phyloP scores from a whole-genome alignment of 768 basidiomycete genomes.

The Trametes punicea region DNA sequence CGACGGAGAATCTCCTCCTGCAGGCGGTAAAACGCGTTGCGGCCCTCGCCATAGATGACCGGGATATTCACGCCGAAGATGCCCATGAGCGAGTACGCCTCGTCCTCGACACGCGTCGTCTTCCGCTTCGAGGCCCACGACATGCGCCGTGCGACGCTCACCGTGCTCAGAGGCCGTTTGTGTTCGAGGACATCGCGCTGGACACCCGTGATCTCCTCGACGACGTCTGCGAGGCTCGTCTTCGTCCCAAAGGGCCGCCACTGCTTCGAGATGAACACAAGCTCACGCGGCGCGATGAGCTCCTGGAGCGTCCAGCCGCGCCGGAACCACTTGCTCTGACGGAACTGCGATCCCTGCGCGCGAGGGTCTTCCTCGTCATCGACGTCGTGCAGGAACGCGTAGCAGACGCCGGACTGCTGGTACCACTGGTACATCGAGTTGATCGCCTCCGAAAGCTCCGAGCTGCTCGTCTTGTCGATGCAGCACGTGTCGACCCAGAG shows the following conservation, averaged over 20 bases:
- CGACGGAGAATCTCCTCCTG: slow-evolving; percentile 5
- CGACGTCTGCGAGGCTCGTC: slow-evolving; percentile 6
- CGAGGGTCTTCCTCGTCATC: slow-evolving; percentile 2
- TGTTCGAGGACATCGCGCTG: neutral
- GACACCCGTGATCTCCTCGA: slow-evolving; percentile 4
- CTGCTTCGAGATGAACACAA: neutral
- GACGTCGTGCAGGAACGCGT: slow-evolving; percentile 9
- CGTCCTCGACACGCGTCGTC: slow-evolving; percentile 13
- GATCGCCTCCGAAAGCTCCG: slow-evolving; percentile 16
- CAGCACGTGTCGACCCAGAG: slow-evolving; percentile 15
- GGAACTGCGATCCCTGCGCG: slow-evolving; percentile 1
- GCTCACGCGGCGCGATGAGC: slow-evolving; percentile 4
- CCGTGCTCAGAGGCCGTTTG: neutral
- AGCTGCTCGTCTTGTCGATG: slow-evolving; percentile 19
- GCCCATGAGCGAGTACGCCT: slow-evolving; percentile 12
- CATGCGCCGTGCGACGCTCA: slow-evolving; percentile 14
- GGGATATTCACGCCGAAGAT: slow-evolving; percentile 7
- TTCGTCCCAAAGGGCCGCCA: slow-evolving; percentile 9
- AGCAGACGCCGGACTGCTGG: slow-evolving; percentile 9
- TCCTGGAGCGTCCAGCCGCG: slow-evolving; percentile 13
- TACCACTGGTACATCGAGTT: slow-evolving; percentile 18
- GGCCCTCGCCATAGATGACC: slow-evolving; percentile 7
- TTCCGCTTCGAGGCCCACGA: slow-evolving; percentile 12
- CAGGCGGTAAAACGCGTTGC: slow-evolving; percentile 7
- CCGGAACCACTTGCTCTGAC: slow-evolving; percentile 5